phyloP scores from a whole-genome alignment of 2,329 filamentous ascomycete species.

The Colletotrichum sp. region DNA sequence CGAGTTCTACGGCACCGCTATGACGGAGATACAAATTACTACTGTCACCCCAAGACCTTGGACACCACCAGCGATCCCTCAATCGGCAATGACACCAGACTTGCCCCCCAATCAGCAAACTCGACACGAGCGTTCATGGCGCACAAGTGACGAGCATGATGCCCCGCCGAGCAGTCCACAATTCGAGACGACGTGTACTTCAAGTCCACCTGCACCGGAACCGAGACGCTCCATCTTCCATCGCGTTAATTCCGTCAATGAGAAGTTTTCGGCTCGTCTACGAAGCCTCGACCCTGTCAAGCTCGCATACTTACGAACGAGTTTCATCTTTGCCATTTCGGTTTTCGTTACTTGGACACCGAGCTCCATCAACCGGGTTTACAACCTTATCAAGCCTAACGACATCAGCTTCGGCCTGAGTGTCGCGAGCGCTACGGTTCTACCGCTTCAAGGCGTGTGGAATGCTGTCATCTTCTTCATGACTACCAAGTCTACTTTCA shows the following conservation, averaged over 20 bases:
- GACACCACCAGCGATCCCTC: conserved; percentile 10
- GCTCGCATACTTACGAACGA: conserved; percentile 65
- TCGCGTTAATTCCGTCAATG: conserved; percentile 24
- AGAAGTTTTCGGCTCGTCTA: conserved; percentile 35
- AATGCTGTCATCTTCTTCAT: conserved; percentile 79
- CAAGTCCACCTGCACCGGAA: conserved; percentile 11
- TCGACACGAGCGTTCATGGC: conserved; percentile 7
- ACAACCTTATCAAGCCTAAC: conserved; percentile 64
- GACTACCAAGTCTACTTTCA: conserved; percentile 58
- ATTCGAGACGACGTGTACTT: conserved; percentile 31
- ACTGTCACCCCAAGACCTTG: conserved; percentile 22
- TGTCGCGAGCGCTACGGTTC: conserved; percentile 71
- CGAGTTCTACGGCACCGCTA: conserved; percentile 53
- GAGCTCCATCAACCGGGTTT: conserved; percentile 76
- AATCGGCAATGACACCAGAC: conserved; percentile 12
- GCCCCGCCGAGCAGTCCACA: conserved; percentile 7
- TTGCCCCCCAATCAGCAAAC: not conserved
- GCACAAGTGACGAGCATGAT: conserved; percentile 10
- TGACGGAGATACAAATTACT: conserved; percentile 56
- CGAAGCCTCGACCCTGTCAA: conserved; percentile 61
- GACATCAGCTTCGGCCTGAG: conserved; percentile 68
- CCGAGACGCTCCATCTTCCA: conserved; percentile 18
- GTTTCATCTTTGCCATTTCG: conserved; percentile 65
- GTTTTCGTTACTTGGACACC: conserved; percentile 68
- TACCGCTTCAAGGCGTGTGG: conserved; percentile 82